Evolutionary conservation across 1,284 basidiomycete species (phyloP).

Genomic region (Fomitopsis schrenkii): DNA sequence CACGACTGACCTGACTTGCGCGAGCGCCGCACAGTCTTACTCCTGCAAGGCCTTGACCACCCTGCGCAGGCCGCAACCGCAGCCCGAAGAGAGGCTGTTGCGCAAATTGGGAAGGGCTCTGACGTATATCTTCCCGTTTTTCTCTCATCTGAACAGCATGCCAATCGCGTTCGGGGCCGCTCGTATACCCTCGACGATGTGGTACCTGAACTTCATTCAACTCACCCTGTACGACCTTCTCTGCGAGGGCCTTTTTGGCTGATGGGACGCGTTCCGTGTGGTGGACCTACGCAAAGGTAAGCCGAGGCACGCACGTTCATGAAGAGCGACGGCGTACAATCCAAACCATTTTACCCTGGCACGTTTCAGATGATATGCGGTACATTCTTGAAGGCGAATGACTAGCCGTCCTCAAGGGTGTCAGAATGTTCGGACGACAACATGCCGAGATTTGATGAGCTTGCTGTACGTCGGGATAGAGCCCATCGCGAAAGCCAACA

Average conservation of each 20-base stretch:
- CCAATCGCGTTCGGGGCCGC: slow-evolving; percentile 66
- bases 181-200: slow-evolving; percentile 70
- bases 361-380: slow-evolving; percentile 63
- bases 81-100: background rate
- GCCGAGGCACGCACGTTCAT: background rate
- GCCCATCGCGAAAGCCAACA: slow-evolving; percentile 33
- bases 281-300: slow-evolving; percentile 42
- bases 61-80: background rate
- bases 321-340: slow-evolving; percentile 43
- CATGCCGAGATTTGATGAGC: slow-evolving; percentile 14
- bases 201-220: slow-evolving; percentile 72
- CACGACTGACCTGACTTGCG: no score
- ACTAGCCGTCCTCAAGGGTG: slow-evolving; percentile 29
- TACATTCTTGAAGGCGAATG: slow-evolving; percentile 58
- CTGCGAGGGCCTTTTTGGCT: slow-evolving; percentile 50
- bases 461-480: slow-evolving; percentile 77
- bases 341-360: slow-evolving; percentile 83
- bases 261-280: slow-evolving; percentile 52
- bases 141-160: slow-evolving; percentile 75
- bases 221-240: slow-evolving; percentile 59
- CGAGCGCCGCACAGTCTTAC: background rate
- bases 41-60: background rate
- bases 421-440: background rate
- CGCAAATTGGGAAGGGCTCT: background rate
- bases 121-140: slow-evolving; percentile 78